These are phyloP conservation scores for Ziziphus jujuba DNA, from an alignment of 306 rosid genomes.

Conservation along the genomic window DNA sequence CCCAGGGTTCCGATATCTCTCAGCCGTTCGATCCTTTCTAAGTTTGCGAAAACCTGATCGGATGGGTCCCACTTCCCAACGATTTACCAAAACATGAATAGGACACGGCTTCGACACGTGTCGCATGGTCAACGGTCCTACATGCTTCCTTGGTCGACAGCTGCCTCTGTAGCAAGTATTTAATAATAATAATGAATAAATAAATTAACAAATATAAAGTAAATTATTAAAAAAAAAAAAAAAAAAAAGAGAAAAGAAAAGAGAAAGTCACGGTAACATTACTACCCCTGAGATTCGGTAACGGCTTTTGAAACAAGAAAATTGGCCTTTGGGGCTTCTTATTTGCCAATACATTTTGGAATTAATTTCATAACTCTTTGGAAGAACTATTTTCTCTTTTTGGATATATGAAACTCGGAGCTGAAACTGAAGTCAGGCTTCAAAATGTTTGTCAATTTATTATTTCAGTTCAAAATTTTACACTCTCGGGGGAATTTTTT, in stretches of 20 bases:
- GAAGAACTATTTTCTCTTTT: no score
- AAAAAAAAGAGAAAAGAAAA: no score
- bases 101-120: constrained; percentile 10
- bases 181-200: not conserved
- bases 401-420: no score
- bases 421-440: no score
- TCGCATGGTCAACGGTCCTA: constrained; percentile 19
- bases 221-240: not conserved
- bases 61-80: constrained; percentile 3
- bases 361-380: no score
- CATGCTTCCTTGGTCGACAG: constrained; percentile 17
- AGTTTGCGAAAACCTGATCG: not conserved
- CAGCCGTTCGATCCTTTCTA: constrained; percentile 10
- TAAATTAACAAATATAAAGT: not conserved
- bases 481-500: no score
- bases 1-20: not conserved
- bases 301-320: not conserved
- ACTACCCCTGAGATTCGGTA: constrained; percentile 1
- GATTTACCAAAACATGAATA: not conserved
- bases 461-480: no score
- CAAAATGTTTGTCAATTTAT: no score
- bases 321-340: not conserved
- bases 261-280: not conserved
- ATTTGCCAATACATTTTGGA: not conserved
- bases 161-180: constrained; percentile 10